Conservation (phyloP, 2,329 filamentous ascomycete genomes). For the Fusarium sp. region DNA sequence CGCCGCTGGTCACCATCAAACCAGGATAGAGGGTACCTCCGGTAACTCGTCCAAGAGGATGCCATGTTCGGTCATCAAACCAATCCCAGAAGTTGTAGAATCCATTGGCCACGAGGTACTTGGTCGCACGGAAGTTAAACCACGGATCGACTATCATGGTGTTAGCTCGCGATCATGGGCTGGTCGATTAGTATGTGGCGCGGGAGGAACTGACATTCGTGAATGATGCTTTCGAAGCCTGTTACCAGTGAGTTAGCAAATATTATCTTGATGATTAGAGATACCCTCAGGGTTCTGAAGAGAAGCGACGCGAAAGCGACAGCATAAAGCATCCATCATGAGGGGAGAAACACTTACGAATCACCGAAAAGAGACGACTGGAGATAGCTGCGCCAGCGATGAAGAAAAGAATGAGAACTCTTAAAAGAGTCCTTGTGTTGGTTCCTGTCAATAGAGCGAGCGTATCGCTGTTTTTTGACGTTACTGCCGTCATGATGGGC, state of each 20-base stretch:
- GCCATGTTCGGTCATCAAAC: constrained; percentile 99
- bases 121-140: constrained; percentile 99
- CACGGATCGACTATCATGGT: constrained; percentile 86
- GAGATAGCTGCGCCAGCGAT: constrained; percentile 93
- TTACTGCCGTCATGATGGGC: constrained; percentile 59
- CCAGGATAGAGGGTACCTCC: constrained; percentile 99
- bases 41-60: constrained; percentile 96
- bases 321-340: constrained; percentile 19
- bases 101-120: constrained; percentile 95
- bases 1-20: constrained; percentile 98
- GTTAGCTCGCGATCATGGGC: constrained; percentile 42
- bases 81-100: constrained; percentile 99
- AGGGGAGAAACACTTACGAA: constrained; percentile 72
- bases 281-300: neutral
- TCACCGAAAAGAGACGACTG: constrained; percentile 97
- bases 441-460: constrained; percentile 82
- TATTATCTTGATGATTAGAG: neutral
- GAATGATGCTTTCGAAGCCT: constrained; percentile 99
- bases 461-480: constrained; percentile 60
- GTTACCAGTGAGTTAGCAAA: constrained; percentile 48
- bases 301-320: neutral
- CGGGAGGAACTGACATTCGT: constrained; percentile 83
- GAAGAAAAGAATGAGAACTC: constrained; percentile 88
- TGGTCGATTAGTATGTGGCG: constrained; percentile 13
- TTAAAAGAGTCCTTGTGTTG: constrained; percentile 85